Percentiles rank a stretch among this genome's conserved stretches.
These are phyloP conservation scores for Selenicereus undatus DNA, from an alignment of 148 eudicot species.

Conservation along the genomic window DNA sequence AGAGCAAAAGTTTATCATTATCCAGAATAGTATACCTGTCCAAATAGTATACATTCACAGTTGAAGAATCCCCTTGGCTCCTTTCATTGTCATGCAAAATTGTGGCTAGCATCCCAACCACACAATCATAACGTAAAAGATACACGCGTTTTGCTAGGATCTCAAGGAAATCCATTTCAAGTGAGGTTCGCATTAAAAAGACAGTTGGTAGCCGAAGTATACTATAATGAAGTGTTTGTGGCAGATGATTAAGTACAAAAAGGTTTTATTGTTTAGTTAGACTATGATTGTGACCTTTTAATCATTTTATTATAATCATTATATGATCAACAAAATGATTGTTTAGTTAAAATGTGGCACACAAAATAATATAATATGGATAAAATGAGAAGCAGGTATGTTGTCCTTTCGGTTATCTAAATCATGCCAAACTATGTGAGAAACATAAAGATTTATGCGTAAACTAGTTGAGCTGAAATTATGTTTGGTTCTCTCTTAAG, in stretches of 20 bases:
- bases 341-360: conserved; percentile 11
- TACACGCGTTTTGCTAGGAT: conserved; percentile 18
- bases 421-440: neutral
- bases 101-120: conserved; percentile 9
- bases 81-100: neutral
- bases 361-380: neutral
- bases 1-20: conserved; percentile 9
- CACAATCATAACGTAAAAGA: neutral
- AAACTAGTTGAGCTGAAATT: neutral
- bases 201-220: neutral
- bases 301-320: conserved; percentile 12
- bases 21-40: conserved; percentile 1
- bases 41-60: neutral
- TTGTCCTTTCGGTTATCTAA: conserved; percentile 3
- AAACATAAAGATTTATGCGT: neutral
- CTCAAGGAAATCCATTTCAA: conserved; percentile 12
- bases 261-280: conserved; percentile 10
- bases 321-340: conserved; percentile 18
- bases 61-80: neutral
- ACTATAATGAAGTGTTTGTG: conserved; percentile 3
- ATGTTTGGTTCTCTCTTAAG: neutral
- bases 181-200: neutral
- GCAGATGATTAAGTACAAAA: conserved; percentile 16
- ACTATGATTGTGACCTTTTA: conserved; percentile 1
- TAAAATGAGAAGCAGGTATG: neutral